Percentiles rank a stretch among this genome's conserved stretches.
These are phyloP conservation scores for Candida gorgasii DNA, from an alignment of 805 yeast genomes.

Conservation along the genomic window DNA sequence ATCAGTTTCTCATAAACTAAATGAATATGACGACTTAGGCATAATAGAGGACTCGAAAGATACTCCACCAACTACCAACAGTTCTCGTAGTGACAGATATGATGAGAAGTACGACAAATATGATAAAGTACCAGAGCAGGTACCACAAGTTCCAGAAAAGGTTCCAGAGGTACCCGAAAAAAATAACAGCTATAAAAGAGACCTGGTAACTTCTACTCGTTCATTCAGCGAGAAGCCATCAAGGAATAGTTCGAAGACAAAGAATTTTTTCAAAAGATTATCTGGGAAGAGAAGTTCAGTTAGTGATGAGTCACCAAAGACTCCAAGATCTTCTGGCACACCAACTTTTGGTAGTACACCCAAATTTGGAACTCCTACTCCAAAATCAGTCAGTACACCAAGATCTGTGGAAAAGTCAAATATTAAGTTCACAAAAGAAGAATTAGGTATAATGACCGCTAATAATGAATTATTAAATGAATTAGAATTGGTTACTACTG, in stretches of 20 bases:
- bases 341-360: slow-evolving; percentile 8
- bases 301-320: slow-evolving; percentile 13
- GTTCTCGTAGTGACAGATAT: neutral
- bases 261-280: slow-evolving; percentile 33
- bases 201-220: neutral
- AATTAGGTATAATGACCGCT: slow-evolving; percentile 60
- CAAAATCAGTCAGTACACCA: slow-evolving; percentile 15
- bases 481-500: slow-evolving; percentile 66
- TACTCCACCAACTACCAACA: slow-evolving; percentile 2
- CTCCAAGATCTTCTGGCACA: slow-evolving; percentile 15
- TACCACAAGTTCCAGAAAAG: neutral
- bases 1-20: slow-evolving; percentile 5
- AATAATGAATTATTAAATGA: slow-evolving; percentile 61
- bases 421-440: slow-evolving; percentile 53
- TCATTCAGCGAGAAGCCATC: slow-evolving; percentile 1
- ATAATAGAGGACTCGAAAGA: slow-evolving; percentile 7
- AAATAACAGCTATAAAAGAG: neutral
- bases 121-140: slow-evolving; percentile 7
- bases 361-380: slow-evolving; percentile 9
- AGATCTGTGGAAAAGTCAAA: neutral
- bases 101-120: neutral
- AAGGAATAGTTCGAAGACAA: slow-evolving; percentile 26
- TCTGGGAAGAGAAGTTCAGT: slow-evolving; percentile 26
- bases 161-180: neutral
- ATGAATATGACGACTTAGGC: slow-evolving; percentile 7